Evolutionary conservation across 345 rosid genomes (phyloP), one percentile per base, ranked within the genome.

Genomic region (Stellera chamaejasme): DNA sequence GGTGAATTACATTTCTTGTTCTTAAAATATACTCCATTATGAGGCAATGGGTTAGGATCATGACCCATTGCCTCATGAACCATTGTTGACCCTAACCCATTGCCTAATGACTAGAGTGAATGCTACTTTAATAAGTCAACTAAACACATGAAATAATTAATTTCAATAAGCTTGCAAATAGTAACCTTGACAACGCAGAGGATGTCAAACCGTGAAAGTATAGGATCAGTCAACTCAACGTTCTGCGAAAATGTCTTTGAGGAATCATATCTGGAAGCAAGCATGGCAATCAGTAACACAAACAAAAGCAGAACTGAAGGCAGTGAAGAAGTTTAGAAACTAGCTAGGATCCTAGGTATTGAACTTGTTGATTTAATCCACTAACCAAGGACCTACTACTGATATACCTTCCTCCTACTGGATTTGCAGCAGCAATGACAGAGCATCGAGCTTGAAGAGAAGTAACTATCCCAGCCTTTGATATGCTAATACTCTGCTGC

Each of bases 371-470:
- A 48, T 10, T 46, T n/a, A 26, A 4, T 13, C 10, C n/a, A 43
- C 27, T 51, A 25, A 43, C 43, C 12, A 1, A 45, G 11, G 36
- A 53, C 39, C 52, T 27, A 26, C 46, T 16, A 48, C 15, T 50
- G 7, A 11, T 23, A 25, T 81, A 89, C 99, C 99, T 89, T 80
- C 99, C 99, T 48, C 94, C 95, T 59, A 84, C 50, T 16, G 96
- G 97, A 82, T 89, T 89, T 67, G 99, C 99, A 54, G 99, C 97
- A 14, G 96, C 96, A 73, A 93, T 87, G 49, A 93, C 97, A 56
- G 99, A 93, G 75, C 99, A 93, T 4, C 99, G 89, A 48, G 99
- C 99, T 76, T 93, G 99, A 39, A 93, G 97, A 70, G 99, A 93
- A 59, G 99, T 93, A 57, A 93, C 96, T 23, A 93, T 93, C 36